Evolutionary conservation across 345 rosid genomes (phyloP).

Genomic region (Populus pruinosa): DNA sequence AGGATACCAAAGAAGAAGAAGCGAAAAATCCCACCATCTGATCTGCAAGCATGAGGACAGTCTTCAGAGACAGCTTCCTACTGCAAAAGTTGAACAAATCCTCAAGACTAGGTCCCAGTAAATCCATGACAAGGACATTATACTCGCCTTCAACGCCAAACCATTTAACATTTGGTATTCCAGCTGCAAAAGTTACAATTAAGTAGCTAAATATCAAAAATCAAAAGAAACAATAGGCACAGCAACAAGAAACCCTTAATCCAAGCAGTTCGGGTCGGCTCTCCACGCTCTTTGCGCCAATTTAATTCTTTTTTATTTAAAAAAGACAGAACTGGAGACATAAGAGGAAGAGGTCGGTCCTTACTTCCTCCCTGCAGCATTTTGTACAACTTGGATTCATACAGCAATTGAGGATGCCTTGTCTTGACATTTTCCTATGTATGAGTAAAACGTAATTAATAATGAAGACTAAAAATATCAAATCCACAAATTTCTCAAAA

Average conservation of each 20-base stretch:
- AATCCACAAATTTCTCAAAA: neutral
- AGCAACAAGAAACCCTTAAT: neutral
- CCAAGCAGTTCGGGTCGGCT: neutral
- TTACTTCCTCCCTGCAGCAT: constrained; percentile 96
- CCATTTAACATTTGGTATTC: constrained; percentile 80
- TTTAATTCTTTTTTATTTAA: too few relatives aligned
- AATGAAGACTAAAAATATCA: neutral
- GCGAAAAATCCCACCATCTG: constrained; percentile 62
- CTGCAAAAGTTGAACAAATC: constrained; percentile 86
- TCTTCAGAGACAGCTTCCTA: constrained; percentile 79
- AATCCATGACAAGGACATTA: constrained; percentile 80
- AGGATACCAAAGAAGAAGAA: neutral
- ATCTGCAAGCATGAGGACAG: constrained; percentile 92
- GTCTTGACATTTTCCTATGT: constrained; percentile 82
- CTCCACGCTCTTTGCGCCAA: too few relatives aligned
- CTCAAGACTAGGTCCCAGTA: constrained; percentile 92
- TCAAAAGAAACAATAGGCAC: neutral
- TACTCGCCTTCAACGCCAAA: constrained; percentile 85
- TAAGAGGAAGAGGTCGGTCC: neutral
- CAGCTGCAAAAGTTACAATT: constrained; percentile 48
- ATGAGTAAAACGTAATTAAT: neutral
- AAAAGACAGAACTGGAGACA: neutral
- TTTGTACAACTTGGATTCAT: constrained; percentile 82
- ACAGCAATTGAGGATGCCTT: constrained; percentile 84
- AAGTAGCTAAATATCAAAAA: neutral